Percentiles rank a stretch among this genome's conserved stretches.
These are phyloP conservation scores for Helicostylum pulchrum DNA, from an alignment of 192 early-diverging fungal species.

Conservation along the genomic window DNA sequence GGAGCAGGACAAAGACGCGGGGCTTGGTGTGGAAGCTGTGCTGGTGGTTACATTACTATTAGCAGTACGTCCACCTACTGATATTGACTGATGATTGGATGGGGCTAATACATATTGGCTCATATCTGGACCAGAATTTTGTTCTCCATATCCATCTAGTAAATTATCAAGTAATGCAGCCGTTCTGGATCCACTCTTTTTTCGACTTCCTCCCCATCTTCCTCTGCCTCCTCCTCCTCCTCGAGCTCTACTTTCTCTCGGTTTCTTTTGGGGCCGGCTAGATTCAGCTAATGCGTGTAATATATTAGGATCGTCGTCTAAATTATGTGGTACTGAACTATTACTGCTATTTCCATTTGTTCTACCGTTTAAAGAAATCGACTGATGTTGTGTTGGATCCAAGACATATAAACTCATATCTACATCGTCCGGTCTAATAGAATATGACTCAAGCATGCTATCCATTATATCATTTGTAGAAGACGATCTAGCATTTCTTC, in stretches of 20 bases:
- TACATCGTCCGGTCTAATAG: not conserved
- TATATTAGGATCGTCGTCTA: not conserved
- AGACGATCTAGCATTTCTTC: too few relatives aligned
- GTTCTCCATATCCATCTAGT: too few relatives aligned
- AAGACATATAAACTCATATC: not conserved
- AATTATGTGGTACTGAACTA: not conserved
- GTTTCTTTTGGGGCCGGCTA: too few relatives aligned
- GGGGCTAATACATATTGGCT: conserved; percentile 19
- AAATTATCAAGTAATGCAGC: too few relatives aligned
- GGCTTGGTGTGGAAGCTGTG: not conserved
- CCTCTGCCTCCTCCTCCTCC: not conserved
- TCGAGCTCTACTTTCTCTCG: not conserved
- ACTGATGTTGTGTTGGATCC: not conserved
- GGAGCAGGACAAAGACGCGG: too few relatives aligned
- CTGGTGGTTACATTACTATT: too few relatives aligned
- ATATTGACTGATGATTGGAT: not conserved
- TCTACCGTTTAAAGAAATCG: not conserved
- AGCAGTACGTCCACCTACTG: not conserved
- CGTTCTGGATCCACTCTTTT: too few relatives aligned
- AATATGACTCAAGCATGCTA: too few relatives aligned
- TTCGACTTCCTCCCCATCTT: not conserved
- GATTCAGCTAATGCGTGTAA: not conserved
- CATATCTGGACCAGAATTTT: conserved; percentile 3
- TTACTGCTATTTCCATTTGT: not conserved
- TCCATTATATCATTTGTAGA: too few relatives aligned